phyloP scores from a whole-genome alignment of 495 filamentous ascomycete genomes.

The Poronia punctata region DNA sequence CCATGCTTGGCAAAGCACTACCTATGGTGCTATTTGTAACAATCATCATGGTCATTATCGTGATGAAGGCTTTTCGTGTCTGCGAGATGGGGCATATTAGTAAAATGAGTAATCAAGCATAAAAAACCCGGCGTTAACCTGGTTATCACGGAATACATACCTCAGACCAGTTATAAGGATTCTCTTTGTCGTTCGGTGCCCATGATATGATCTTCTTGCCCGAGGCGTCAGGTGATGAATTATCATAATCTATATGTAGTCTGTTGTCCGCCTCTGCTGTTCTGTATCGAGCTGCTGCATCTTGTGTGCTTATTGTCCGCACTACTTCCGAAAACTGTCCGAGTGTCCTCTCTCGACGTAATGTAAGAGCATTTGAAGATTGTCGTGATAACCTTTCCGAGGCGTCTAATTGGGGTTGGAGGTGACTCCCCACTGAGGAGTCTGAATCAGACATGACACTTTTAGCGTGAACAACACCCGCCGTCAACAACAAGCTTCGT shows the following conservation, averaged over 20 bases:
- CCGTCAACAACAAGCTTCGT: too few species aligned
- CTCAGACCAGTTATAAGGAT: slow-evolving; percentile 50
- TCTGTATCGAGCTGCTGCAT: slow-evolving; percentile 28
- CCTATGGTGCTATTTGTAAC: slow-evolving; percentile 73
- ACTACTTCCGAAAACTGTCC: slow-evolving; percentile 20
- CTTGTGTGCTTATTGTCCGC: slow-evolving; percentile 29
- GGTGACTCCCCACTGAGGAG: not conserved
- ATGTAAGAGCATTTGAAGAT: not conserved
- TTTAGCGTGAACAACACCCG: too few species aligned
- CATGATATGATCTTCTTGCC: slow-evolving; percentile 41
- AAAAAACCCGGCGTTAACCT: slow-evolving; percentile 1
- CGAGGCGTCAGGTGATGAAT: slow-evolving; percentile 12
- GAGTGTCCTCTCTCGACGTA: not conserved
- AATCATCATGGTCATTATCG: slow-evolving; percentile 50
- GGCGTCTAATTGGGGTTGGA: not conserved
- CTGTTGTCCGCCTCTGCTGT: slow-evolving; percentile 31
- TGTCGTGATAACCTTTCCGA: not conserved
- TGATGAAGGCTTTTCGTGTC: slow-evolving; percentile 50
- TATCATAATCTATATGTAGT: slow-evolving; percentile 13
- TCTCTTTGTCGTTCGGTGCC: slow-evolving; percentile 42
- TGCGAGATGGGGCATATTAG: too few species aligned
- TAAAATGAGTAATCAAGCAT: not conserved
- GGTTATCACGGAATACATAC: slow-evolving; percentile 19
- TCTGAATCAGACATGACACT: not conserved
- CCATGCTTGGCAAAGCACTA: slow-evolving; percentile 58